Percentiles rank a stretch among this genome's conserved stretches.
phyloP scores from a whole-genome alignment of 305 asterid species.

The Rubia balearica region DNA sequence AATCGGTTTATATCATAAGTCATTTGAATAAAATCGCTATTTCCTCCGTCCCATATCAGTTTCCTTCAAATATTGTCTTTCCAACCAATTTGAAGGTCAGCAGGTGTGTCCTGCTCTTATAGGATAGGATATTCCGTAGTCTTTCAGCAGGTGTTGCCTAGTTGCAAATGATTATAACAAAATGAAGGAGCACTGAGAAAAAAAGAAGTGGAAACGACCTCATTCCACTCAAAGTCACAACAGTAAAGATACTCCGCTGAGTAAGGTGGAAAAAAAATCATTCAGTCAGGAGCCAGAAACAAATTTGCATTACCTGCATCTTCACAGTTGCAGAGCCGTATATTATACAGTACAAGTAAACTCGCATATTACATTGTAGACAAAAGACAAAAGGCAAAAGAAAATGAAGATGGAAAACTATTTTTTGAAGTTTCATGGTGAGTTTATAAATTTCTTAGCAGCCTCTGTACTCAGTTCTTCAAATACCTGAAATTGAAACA shows the following conservation, averaged over 20 bases:
- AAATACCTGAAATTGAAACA: constrained; percentile 47
- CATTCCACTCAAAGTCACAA: not conserved
- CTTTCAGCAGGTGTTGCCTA: too few relatives aligned
- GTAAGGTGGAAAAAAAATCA: not conserved
- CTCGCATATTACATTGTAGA: not conserved
- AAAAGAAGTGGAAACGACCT: not conserved
- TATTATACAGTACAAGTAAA: not conserved
- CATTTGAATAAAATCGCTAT: too few relatives aligned
- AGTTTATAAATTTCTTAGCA: constrained; percentile 48
- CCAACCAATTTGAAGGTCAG: too few relatives aligned
- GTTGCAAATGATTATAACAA: too few relatives aligned
- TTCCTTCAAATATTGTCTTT: too few relatives aligned
- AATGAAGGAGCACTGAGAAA: not conserved
- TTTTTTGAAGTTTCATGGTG: constrained; percentile 10
- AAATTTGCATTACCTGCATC: not conserved
- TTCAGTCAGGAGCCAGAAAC: not conserved
- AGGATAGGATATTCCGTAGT: too few relatives aligned
- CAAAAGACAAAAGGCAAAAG: too few relatives aligned
- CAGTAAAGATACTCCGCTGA: not conserved
- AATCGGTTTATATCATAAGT: too few relatives aligned
- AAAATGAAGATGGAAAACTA: not conserved
- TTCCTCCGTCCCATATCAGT: too few relatives aligned
- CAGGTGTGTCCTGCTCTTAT: too few relatives aligned
- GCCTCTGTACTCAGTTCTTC: constrained; percentile 66
- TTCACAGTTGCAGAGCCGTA: not conserved